Evolutionary conservation across 306 rosid genomes (phyloP), one percentile per base, ranked within the genome.

Genomic region (Cyclanthera cordifolia): DNA sequence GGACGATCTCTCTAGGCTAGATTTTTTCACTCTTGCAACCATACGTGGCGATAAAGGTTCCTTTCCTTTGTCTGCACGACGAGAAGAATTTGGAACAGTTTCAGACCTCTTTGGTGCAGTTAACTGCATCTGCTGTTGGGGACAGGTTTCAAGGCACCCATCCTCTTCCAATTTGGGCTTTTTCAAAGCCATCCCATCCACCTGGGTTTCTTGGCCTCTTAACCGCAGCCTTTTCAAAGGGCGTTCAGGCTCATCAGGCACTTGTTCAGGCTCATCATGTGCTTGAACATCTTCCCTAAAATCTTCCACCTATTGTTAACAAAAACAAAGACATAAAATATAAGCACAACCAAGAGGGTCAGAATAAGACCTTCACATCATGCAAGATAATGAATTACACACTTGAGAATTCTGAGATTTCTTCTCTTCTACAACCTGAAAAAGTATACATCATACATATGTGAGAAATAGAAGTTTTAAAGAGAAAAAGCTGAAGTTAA

Each of bases 171-270:
- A 20, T 70, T 84, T 84, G 49, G 91, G 95, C 2, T 16, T 71
- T 74, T 75, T 83, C 23, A 79, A 77, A 17, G 76, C 73, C 53
- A 74, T 51, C 39, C 73, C 72, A 71, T 76, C 75, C 52, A 77
- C 54, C 55, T 73, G 85, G 80, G 43, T 61, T 28, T 79, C 88
- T 24, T 77, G 88, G 53, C 87, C 84, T 81, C 87, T 78, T 52
- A 78, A 72, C 6, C 96, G 88, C 69, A 88, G 71, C 88, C 96
- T 83, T 83, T 93, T 93, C 66, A 90, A 71, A 27, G 99, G 95
- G 46, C 88, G 90, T 57, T 73, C 74, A 4, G 79, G 72, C 77
- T 85, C 82, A 19, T 79, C 84, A 0, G 46, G 82, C 37, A 27
- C 28, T 37, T 87, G 90, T 65, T 73, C 74, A 5, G 79, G 72